Percentiles rank a stretch among this genome's conserved stretches.
Evolutionary conservation across 805 yeast genomes (phyloP).

Genomic region (Pichia rugopelliculosa): DNA sequence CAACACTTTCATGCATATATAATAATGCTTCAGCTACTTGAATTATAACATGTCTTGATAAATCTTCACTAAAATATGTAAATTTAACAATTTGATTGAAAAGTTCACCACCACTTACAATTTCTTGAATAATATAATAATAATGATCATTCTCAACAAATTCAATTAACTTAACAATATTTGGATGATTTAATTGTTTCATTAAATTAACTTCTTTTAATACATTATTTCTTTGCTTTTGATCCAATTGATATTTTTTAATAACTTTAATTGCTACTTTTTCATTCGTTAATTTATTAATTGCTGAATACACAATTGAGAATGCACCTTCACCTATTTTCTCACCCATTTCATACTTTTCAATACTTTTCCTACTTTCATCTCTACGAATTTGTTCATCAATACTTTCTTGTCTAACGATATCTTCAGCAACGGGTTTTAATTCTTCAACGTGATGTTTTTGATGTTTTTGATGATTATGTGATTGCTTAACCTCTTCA

Average conservation of each 20-base stretch:
- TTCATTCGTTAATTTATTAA: conserved; percentile 31
- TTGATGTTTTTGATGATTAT: neutral
- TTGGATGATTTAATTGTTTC: conserved; percentile 56
- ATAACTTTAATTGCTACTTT: conserved; percentile 53
- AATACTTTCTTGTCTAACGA: conserved; percentile 28
- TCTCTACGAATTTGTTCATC: conserved; percentile 16
- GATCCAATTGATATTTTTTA: conserved; percentile 60
- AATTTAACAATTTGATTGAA: conserved; percentile 72
- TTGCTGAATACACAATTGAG: conserved; percentile 46
- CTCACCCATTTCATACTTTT: conserved; percentile 36
- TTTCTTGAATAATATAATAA: conserved; percentile 66
- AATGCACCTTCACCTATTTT: conserved; percentile 58
- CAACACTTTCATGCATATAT: conserved; percentile 64
- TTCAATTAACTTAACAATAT: conserved; percentile 57
- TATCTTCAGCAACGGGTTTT: conserved; percentile 26
- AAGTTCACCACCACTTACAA: conserved; percentile 72
- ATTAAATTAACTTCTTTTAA: conserved; percentile 74
- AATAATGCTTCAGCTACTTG: conserved; percentile 65
- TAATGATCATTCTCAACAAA: conserved; percentile 55
- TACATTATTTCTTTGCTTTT: conserved; percentile 57
- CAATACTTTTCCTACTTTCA: conserved; percentile 20
- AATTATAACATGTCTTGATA: conserved; percentile 62
- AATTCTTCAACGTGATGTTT: conserved; percentile 20
- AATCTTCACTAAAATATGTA: conserved; percentile 68
- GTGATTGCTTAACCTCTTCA: neutral